phyloP scores from a whole-genome alignment of 1,139 yeast genomes.

The Yarrowia galli region DNA sequence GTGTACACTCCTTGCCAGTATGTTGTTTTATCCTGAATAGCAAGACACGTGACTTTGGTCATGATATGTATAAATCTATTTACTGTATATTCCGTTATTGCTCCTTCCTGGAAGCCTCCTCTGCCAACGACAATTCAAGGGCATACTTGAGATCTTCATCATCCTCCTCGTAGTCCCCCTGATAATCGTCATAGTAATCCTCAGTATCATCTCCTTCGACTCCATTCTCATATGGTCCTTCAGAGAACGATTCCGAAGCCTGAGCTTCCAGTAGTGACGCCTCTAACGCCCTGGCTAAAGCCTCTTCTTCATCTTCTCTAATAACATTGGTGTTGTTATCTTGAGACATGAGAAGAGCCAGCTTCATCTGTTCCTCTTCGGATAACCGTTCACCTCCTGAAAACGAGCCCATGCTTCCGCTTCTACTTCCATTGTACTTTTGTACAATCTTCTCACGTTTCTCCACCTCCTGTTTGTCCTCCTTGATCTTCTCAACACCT shows the following conservation, averaged over 20 bases:
- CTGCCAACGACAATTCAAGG: slow-evolving; percentile 43
- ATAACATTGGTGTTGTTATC: slow-evolving; percentile 40
- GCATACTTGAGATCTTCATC: slow-evolving; percentile 46
- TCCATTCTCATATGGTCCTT: slow-evolving; percentile 16
- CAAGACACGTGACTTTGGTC: no score
- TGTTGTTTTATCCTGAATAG: no score
- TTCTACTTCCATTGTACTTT: slow-evolving; percentile 30
- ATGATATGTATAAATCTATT: neutral
- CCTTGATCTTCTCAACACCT: slow-evolving; percentile 30
- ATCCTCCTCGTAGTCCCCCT: slow-evolving; percentile 47
- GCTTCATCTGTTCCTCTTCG: slow-evolving; percentile 56
- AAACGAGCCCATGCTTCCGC: slow-evolving; percentile 38
- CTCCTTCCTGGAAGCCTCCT: slow-evolving; percentile 30
- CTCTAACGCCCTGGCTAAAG: slow-evolving; percentile 51
- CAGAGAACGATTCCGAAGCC: slow-evolving; percentile 4
- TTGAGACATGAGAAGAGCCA: slow-evolving; percentile 54
- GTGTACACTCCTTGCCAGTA: no score
- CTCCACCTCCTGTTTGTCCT: slow-evolving; percentile 27
- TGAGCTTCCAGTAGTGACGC: slow-evolving; percentile 50
- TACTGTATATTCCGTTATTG: neutral
- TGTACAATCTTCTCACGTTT: slow-evolving; percentile 23
- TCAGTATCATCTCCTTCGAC: slow-evolving; percentile 8
- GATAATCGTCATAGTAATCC: slow-evolving; percentile 41
- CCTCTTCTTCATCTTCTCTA: slow-evolving; percentile 49
- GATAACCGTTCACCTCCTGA: slow-evolving; percentile 47